phyloP scores from a whole-genome alignment of 495 filamentous ascomycete genomes.

The Hypoxylon cercidicola region DNA sequence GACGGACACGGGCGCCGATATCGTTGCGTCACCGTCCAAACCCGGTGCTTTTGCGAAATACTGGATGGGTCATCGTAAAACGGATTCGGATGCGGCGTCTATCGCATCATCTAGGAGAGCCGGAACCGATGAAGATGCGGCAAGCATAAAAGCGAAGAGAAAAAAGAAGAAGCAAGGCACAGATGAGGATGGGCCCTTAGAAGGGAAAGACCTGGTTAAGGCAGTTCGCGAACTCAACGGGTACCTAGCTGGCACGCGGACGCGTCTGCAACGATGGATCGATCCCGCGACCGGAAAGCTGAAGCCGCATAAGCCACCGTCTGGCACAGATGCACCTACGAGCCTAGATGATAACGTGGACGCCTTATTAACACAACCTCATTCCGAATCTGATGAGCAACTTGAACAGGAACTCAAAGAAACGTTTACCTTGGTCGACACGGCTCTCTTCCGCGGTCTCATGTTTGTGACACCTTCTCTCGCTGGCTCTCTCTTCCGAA shows the following conservation, averaged over 20 bases:
- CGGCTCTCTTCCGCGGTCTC: constrained; percentile 90
- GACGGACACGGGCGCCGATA: constrained; percentile 40
- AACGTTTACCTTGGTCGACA: constrained; percentile 87
- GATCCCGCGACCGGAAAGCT: constrained; percentile 78
- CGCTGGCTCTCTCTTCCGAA: constrained; percentile 90
- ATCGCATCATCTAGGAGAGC: constrained; percentile 66
- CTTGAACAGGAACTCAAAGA: constrained; percentile 75
- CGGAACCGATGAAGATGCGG: constrained; percentile 59
- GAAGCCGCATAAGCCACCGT: constrained; percentile 65
- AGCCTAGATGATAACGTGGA: constrained; percentile 65
- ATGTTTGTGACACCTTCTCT: constrained; percentile 89
- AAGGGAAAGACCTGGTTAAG: constrained; percentile 82
- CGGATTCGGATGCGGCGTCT: constrained; percentile 70
- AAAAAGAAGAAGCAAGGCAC: constrained; percentile 38
- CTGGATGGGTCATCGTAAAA: constrained; percentile 62
- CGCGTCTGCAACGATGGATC: constrained; percentile 82
- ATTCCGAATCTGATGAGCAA: constrained; percentile 65
- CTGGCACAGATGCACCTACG: constrained; percentile 40
- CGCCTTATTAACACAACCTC: constrained; percentile 56
- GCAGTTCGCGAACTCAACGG: constrained; percentile 83
- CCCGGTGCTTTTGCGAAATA: constrained; percentile 60
- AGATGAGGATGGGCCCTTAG: constrained; percentile 60
- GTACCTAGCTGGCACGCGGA: constrained; percentile 85
- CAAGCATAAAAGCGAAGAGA: constrained; percentile 51
- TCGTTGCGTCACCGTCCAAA: constrained; percentile 54